Conservation (phyloP, 164 flowering plant genomes). For the Macadamia integrifolia region DNA sequence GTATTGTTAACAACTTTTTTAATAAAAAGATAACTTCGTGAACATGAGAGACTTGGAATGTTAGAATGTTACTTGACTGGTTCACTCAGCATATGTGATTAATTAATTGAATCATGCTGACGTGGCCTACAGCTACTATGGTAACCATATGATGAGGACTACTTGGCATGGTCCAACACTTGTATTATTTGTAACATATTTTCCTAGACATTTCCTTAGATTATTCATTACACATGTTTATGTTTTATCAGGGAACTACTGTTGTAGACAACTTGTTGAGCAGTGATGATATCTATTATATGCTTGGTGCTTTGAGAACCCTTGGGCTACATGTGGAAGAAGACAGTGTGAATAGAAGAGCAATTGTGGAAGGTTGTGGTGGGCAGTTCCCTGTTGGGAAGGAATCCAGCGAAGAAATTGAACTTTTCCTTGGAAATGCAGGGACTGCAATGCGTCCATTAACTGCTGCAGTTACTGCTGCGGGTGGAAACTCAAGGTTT, state of each 20-base stretch:
- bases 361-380: constrained; percentile 71
- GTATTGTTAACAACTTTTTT: too few relatives aligned
- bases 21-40: too few relatives aligned
- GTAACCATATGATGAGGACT: too few relatives aligned
- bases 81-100: too few relatives aligned
- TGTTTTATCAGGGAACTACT: constrained; percentile 66
- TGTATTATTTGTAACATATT: too few relatives aligned
- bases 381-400: constrained; percentile 77
- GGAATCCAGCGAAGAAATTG: constrained; percentile 50
- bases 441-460: constrained; percentile 99
- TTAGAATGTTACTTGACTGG: too few relatives aligned
- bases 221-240: neutral
- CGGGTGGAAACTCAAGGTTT: constrained; percentile 93
- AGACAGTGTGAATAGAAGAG: constrained; percentile 46
- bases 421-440: constrained; percentile 97
- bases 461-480: constrained; percentile 95
- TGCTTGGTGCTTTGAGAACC: constrained; percentile 78
- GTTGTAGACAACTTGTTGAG: constrained; percentile 83
- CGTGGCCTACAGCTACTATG: too few relatives aligned
- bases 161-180: too few relatives aligned
- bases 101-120: too few relatives aligned
- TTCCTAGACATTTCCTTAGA: too few relatives aligned
- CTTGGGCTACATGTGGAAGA: constrained; percentile 75
- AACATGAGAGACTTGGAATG: too few relatives aligned
- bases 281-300: constrained; percentile 87